phyloP scores from a whole-genome alignment of 1,284 basidiomycete genomes.

The Ustilago nuda region DNA sequence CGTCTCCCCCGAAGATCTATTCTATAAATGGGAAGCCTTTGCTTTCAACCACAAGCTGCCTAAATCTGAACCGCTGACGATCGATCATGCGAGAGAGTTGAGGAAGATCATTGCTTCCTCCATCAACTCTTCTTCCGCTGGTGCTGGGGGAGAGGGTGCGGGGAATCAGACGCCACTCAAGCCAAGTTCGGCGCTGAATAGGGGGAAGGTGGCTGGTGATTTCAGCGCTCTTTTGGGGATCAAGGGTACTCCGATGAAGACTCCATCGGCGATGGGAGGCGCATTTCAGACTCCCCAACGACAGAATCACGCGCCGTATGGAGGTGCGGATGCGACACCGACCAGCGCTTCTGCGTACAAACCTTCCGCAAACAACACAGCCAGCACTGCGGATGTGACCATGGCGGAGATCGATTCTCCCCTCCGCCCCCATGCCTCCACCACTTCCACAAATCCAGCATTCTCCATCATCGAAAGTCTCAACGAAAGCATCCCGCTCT shows the following conservation, averaged over 20 bases:
- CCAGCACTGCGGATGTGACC: constrained; percentile 10
- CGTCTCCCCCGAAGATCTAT: constrained; percentile 54
- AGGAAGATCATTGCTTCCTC: constrained; percentile 42
- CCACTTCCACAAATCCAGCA: not conserved
- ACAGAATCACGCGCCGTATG: constrained; percentile 24
- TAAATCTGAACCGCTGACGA: constrained; percentile 33
- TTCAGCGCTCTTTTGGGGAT: constrained; percentile 31
- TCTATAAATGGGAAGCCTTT: constrained; percentile 62
- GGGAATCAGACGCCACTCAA: constrained; percentile 28
- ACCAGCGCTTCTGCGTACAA: constrained; percentile 43
- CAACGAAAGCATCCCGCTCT: constrained; percentile 47
- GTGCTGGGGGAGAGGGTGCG: not conserved
- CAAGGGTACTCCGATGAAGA: constrained; percentile 31
- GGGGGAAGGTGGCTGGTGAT: constrained; percentile 30
- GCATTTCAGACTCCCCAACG: constrained; percentile 36
- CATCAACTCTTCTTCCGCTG: constrained; percentile 22
- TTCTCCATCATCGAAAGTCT: constrained; percentile 55
- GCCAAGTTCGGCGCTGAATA: constrained; percentile 34
- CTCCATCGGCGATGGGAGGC: not conserved
- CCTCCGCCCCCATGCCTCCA: constrained; percentile 7
- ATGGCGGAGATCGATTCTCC: constrained; percentile 49
- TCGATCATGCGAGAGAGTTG: constrained; percentile 51
- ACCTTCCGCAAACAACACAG: not conserved
- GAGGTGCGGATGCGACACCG: constrained; percentile 20
- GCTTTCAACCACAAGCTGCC: constrained; percentile 47